Evolutionary conservation across 2,329 filamentous ascomycete genomes (phyloP).

Genomic region (Rutstroemia sp.): DNA sequence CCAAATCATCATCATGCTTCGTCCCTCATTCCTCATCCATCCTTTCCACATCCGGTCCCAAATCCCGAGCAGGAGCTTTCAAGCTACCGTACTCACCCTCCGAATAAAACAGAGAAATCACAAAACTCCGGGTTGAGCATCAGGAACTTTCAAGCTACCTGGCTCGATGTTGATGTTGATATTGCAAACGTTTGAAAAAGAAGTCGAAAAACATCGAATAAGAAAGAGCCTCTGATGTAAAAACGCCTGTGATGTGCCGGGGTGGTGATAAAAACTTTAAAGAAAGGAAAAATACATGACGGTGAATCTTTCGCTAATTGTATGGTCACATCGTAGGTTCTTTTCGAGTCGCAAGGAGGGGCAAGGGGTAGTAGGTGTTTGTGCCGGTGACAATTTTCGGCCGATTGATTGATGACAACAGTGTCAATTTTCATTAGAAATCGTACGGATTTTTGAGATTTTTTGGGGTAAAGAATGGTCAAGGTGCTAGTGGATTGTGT

Average conservation of each 20-base stretch:
- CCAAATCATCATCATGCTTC: not conserved
- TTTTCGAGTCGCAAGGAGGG: slow-evolving; percentile 5
- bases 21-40: not conserved
- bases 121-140: slow-evolving; percentile 10
- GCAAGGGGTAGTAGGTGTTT: slow-evolving; percentile 10
- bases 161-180: slow-evolving; percentile 4
- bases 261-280: slow-evolving; percentile 18
- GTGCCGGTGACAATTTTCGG: slow-evolving; percentile 4
- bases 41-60: not conserved
- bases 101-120: slow-evolving; percentile 8
- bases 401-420: slow-evolving; percentile 9
- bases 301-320: slow-evolving; percentile 32
- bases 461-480: slow-evolving; percentile 9
- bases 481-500: slow-evolving; percentile 14
- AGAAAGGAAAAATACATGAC: slow-evolving; percentile 30
- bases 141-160: slow-evolving; percentile 32
- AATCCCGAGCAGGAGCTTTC: slow-evolving; percentile 27
- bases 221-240: slow-evolving; percentile 10
- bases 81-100: slow-evolving; percentile 26
- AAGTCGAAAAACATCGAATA: not conserved
- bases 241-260: slow-evolving; percentile 28
- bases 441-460: slow-evolving; percentile 12
- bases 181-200: slow-evolving; percentile 17
- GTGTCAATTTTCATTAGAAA: slow-evolving; percentile 25
- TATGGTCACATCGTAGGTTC: slow-evolving; percentile 26